Base-by-base conservation (phyloP, 2,329 filamentous ascomycete genomes). In the Diaporthe australafricana region DNA sequence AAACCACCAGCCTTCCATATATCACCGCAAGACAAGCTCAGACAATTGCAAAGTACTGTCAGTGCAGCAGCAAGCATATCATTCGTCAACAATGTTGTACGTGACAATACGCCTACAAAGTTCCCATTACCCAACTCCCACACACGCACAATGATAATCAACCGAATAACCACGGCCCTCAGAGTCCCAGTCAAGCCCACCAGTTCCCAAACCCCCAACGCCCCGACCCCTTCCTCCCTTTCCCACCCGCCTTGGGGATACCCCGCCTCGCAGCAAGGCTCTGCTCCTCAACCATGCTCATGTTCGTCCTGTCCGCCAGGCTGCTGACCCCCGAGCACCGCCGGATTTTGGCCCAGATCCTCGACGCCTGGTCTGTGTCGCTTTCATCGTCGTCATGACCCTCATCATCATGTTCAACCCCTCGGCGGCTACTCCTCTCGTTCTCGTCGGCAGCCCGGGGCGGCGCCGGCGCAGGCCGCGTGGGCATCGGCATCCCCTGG, bases 201-300 rank as follows among this genome's bases (percentile, higher is more conserved):
- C 72, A 73, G 9, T 60, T 73, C 50, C 65, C 57, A 45, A 73
- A 72, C 6, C 70, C 72, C 72, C 72, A 73, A 8, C 66, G 70
- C 1, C 70, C 72, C 9, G 72, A 73, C 45, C 63, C 52, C 53
- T 63, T 69, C 22, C 72, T 47, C 25, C 35, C 38, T 45, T 63
- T 57, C 8, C 45, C 22, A 25, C 70, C 65, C 3, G 14, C 65
- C 65, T 73, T 72, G 14, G 56, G 30, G 20, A 60, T 45, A n/a
- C 70, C 70, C 56, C 56, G 45, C 56, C 66, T 73, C 32, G 20
- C 48, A 22, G 50, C 48, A 47, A 60, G 25, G 22, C 16, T 12
- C 55, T 42, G 55, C 22, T 48, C 57, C 69, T 68, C 72, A 3
- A 22, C 14, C 56, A 68, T 53, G 12, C 70, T 57, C 50, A 72